These are phyloP conservation scores for Lactarius pseudohatsudake DNA, from an alignment of 768 basidiomycete genomes.

Conservation along the genomic window DNA sequence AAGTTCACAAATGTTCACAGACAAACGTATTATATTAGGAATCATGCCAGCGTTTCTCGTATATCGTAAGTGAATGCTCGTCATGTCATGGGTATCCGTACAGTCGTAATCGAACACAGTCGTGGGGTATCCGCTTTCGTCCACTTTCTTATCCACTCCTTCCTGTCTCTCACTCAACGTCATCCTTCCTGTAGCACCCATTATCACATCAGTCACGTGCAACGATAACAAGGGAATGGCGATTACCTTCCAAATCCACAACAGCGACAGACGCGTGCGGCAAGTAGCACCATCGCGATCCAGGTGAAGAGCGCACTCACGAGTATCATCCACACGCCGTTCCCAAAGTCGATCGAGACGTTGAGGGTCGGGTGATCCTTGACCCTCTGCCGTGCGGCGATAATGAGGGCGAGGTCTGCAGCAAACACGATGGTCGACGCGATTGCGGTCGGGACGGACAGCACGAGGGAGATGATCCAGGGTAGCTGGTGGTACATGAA, in stretches of 20 bases:
- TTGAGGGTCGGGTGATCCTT: constrained; percentile 39
- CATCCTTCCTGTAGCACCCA: background rate
- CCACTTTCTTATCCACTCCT: no score
- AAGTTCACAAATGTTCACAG: background rate
- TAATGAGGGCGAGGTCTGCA: constrained; percentile 60
- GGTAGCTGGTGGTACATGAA: constrained; percentile 49
- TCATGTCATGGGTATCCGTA: background rate
- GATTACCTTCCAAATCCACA: constrained; percentile 44
- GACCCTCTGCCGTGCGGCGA: constrained; percentile 50
- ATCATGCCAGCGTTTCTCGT: background rate
- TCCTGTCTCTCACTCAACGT: background rate
- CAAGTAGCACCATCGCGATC: constrained; percentile 59
- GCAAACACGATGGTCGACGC: constrained; percentile 56
- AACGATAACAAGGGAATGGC: background rate
- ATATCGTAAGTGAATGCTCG: background rate
- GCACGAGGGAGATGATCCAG: constrained; percentile 55
- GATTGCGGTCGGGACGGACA: constrained; percentile 56
- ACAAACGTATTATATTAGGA: constrained; percentile 1
- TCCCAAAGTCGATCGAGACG: constrained; percentile 58
- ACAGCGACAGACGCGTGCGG: constrained; percentile 64
- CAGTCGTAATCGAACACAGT: background rate
- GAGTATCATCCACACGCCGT: constrained; percentile 72
- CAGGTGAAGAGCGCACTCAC: constrained; percentile 55
- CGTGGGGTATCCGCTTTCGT: background rate
- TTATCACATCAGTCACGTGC: background rate